phyloP scores from a whole-genome alignment of 306 rosid species.

The Ormosia semicastrata region DNA sequence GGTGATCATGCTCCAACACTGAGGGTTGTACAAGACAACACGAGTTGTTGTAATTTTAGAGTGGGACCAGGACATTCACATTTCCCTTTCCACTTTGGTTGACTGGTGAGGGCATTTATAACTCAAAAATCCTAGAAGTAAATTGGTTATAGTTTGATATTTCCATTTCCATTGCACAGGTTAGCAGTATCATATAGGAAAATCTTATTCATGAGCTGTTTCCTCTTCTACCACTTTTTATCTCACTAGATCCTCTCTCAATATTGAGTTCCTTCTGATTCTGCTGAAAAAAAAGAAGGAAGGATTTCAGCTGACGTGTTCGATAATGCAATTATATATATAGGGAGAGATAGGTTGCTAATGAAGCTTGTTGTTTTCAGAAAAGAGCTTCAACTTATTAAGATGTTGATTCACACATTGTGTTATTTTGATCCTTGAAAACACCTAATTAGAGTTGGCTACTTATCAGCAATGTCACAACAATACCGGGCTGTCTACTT shows the following conservation, averaged over 20 bases:
- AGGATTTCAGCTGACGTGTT: background rate
- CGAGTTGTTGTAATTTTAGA: constrained; percentile 15
- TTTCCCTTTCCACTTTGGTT: constrained; percentile 9
- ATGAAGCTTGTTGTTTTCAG: background rate
- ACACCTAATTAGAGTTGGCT: background rate
- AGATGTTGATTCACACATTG: background rate
- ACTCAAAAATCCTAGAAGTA: constrained; percentile 2
- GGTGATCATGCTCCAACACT: constrained; percentile 42
- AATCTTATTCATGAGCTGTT: background rate
- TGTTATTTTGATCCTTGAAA: background rate
- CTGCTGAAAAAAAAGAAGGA: background rate
- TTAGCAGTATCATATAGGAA: background rate
- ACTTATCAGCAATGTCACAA: background rate
- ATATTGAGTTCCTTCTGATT: background rate
- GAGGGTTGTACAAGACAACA: constrained; percentile 27
- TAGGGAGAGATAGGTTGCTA: background rate
- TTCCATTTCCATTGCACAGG: background rate
- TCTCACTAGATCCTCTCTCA: background rate
- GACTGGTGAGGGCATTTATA: constrained; percentile 20
- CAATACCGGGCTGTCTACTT: background rate
- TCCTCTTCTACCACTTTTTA: background rate
- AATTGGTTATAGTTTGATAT: constrained; percentile 2
- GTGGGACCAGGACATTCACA: constrained; percentile 45
- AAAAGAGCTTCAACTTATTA: background rate
- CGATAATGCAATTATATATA: background rate